Percentiles rank a stretch among this genome's conserved stretches.
Conservation (phyloP, 2,329 filamentous ascomycete genomes). For the Decorospora gaudefroyi region DNA sequence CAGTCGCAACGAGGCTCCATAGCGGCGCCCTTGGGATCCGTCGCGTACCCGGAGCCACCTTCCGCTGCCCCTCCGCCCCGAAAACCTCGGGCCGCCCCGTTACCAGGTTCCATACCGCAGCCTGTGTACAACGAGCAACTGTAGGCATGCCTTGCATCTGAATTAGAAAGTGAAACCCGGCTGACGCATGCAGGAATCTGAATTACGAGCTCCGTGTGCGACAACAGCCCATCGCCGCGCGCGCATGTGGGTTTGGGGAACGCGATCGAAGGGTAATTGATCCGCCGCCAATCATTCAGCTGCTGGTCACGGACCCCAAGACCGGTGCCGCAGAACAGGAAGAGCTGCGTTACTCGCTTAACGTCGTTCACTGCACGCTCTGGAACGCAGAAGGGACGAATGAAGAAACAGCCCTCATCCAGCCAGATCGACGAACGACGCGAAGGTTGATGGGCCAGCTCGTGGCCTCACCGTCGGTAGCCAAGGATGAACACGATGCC, state of each 20-base stretch:
- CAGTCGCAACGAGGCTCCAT: slow-evolving; percentile 46
- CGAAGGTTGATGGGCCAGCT: slow-evolving; percentile 79
- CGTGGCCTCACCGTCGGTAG: slow-evolving; percentile 76
- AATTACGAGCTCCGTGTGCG: slow-evolving; percentile 64
- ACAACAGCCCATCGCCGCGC: slow-evolving; percentile 76
- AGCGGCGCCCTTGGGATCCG: slow-evolving; percentile 37
- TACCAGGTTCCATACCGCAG: slow-evolving; percentile 47
- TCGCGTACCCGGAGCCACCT: slow-evolving; percentile 42
- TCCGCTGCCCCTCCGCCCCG: slow-evolving; percentile 36
- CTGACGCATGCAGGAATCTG: slow-evolving; percentile 41
- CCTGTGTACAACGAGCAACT: slow-evolving; percentile 48
- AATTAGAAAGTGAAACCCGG: slow-evolving; percentile 22
- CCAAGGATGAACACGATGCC: slow-evolving; percentile 70
- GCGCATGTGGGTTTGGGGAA: slow-evolving; percentile 83
- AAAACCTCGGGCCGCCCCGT: slow-evolving; percentile 37
- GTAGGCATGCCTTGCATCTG: slow-evolving; percentile 38
- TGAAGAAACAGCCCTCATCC: slow-evolving; percentile 70
- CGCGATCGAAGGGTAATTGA: slow-evolving; percentile 81
- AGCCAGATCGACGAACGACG: slow-evolving; percentile 72
- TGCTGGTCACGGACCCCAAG: slow-evolving; percentile 65
- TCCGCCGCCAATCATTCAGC: slow-evolving; percentile 79
- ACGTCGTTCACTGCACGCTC: slow-evolving; percentile 76
- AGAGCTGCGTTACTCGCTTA: slow-evolving; percentile 67
- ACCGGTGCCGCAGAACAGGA: slow-evolving; percentile 56
- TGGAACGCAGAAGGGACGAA: slow-evolving; percentile 69